These are phyloP conservation scores for Tetraselmis chui DNA, from an alignment of 139 green algal species.

Conservation along the genomic window DNA sequence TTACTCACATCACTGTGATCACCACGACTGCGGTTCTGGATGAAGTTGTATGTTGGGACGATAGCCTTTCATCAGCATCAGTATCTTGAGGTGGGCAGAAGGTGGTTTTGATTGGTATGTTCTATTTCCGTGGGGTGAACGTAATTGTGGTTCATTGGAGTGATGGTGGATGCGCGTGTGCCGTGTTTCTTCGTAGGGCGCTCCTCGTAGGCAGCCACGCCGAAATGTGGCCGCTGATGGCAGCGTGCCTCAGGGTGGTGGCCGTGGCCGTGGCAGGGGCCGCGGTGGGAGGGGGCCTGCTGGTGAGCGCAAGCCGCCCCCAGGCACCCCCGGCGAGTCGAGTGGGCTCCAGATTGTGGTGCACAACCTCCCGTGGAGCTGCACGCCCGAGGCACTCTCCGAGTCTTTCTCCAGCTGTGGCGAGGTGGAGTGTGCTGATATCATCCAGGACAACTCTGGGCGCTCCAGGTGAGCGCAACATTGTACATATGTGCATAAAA, in stretches of 20 bases:
- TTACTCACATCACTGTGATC: too few species aligned
- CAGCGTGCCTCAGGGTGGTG: background rate
- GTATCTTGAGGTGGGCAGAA: too few species aligned
- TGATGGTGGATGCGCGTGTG: too few species aligned
- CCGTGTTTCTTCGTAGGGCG: conserved; percentile 33
- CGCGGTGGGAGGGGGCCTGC: conserved; percentile 16
- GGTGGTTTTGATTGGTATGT: too few species aligned
- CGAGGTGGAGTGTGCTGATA: conserved; percentile 68
- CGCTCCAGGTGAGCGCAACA: conserved; percentile 45
- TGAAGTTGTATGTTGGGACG: too few species aligned
- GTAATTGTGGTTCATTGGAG: too few species aligned
- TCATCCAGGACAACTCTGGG: conserved; percentile 69
- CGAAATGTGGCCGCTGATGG: background rate
- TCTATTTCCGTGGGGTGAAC: too few species aligned
- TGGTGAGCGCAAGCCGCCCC: conserved; percentile 38
- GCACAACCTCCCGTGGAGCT: conserved; percentile 86
- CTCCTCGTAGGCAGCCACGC: conserved; percentile 13
- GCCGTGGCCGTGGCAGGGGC: conserved; percentile 18
- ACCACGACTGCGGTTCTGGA: too few species aligned
- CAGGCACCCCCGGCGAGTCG: conserved; percentile 41
- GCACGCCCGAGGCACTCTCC: conserved; percentile 81
- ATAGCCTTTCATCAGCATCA: too few species aligned
- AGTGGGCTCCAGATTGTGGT: conserved; percentile 68
- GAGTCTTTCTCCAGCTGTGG: conserved; percentile 63
- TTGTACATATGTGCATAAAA: background rate